Percentiles rank a stretch among this genome's conserved stretches.
Evolutionary conservation across 148 eudicot genomes (phyloP).

Genomic region (Vaccinium corymbosum): DNA sequence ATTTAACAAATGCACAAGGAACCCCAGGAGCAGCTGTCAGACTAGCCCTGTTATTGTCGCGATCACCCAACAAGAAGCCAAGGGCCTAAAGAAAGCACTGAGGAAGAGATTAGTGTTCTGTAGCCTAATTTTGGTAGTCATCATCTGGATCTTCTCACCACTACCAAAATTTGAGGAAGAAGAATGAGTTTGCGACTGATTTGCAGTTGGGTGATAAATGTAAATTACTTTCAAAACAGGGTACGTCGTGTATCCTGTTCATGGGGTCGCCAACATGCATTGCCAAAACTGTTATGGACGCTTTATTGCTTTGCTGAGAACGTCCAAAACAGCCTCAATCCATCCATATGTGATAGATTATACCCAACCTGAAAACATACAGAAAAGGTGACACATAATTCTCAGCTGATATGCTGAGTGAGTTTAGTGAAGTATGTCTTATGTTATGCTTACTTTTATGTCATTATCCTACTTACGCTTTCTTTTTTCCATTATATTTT

Average conservation of each 20-base stretch:
- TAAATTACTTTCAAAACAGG: neutral
- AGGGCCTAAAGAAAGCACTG: neutral
- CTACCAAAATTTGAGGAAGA: neutral
- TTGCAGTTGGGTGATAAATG: neutral
- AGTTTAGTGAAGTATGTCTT: neutral
- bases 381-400: neutral
- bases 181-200: neutral
- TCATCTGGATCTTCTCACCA: neutral
- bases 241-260: neutral
- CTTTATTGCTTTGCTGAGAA: neutral
- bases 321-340: slow-evolving; percentile 7
- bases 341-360: neutral
- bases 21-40: neutral
- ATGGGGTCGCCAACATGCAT: neutral
- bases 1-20: neutral
- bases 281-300: neutral
- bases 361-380: neutral
- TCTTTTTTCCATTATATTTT: neutral
- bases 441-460: neutral
- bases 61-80: neutral
- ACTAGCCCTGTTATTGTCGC: neutral
- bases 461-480: neutral
- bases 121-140: neutral
- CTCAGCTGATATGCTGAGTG: neutral
- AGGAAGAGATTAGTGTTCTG: neutral